A percentile compares a stretch with the other conserved stretches of the same genome.
Evolutionary conservation across 1,139 yeast genomes (phyloP).

Genomic region (Suhomyces bokatorum): DNA sequence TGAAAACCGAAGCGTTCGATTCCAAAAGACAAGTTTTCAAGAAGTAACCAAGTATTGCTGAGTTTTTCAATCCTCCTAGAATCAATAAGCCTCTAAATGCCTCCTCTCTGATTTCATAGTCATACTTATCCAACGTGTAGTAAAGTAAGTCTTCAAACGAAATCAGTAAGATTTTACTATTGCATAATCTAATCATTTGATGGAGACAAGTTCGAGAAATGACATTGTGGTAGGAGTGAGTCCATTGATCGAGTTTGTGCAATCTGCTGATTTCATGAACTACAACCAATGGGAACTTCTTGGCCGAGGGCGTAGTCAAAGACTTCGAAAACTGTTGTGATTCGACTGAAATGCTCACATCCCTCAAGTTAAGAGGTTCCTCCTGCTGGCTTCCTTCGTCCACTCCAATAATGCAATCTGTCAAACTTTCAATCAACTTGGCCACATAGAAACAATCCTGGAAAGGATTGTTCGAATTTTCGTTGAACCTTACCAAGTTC

Average conservation of each 20-base stretch:
- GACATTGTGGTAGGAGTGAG: slow-evolving; percentile 67
- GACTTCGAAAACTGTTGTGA: not conserved
- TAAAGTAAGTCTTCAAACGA: slow-evolving; percentile 51
- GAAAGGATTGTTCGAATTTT: slow-evolving; percentile 76
- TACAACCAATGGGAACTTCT: slow-evolving; percentile 4
- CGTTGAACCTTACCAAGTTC: slow-evolving; percentile 78
- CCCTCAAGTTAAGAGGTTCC: slow-evolving; percentile 25
- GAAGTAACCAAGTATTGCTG: slow-evolving; percentile 58
- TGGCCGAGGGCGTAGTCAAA: not conserved
- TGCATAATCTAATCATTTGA: slow-evolving; percentile 61
- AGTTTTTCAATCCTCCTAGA: slow-evolving; percentile 76
- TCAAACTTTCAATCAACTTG: slow-evolving; percentile 57
- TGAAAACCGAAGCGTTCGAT: slow-evolving; percentile 48
- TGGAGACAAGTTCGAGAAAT: slow-evolving; percentile 59
- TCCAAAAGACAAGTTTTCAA: slow-evolving; percentile 61
- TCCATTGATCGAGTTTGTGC: slow-evolving; percentile 82
- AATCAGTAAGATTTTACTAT: slow-evolving; percentile 54
- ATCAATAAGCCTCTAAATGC: slow-evolving; percentile 71
- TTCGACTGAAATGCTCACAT: slow-evolving; percentile 17
- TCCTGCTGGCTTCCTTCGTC: not conserved
- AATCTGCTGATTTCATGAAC: slow-evolving; percentile 62
- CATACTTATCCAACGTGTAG: slow-evolving; percentile 52
- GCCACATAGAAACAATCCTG: slow-evolving; percentile 73
- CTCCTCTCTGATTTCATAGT: slow-evolving; percentile 57
- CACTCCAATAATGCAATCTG: slow-evolving; percentile 31